Base-by-base conservation (phyloP, 257 asterid genomes). In the Lantana camara region DNA sequence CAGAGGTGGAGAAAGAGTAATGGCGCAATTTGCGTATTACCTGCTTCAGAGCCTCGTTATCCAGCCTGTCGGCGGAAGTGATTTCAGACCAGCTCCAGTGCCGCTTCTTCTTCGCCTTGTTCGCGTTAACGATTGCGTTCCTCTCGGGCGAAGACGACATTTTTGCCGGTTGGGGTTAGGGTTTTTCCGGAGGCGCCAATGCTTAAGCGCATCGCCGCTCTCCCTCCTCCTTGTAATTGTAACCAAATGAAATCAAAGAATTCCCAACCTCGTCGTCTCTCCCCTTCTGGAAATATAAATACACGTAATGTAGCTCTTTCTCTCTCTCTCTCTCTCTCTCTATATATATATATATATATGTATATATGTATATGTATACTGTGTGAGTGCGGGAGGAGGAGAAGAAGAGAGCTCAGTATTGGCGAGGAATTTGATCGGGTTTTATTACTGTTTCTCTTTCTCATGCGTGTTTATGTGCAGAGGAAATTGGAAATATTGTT, bases 11-110 rank as follows among this genome's bases (percentile, higher is more conserved):
- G 65, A 83, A 58, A 19, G 91, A 81, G 24, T 73, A 92, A 19
- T 73, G 85, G 4, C 86, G 93, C 89, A 92, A 69, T 70, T 81
- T 86, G 65, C 77, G 85, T 52, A 87, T 72, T 0, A 77, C 81
- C 64, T 83, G 79, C 72, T 80, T 87, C 60, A 89, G 71, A 17
- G 90, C 78, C 77, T 81, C 85, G 58, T 76, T 80, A 19, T 77
- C 82, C 52, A 60, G 63, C 79, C 88, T 67, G 30, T 67, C 77
- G 64, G 24, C 35, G 49, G 72, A 56, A 9, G 44, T 68, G 20
- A 66, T 74, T 32, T 80, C 90, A n/a, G 84, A 65, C 74, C 82
- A 84, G 77, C 82, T 84, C 63, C 70, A 16, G 46, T 62, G 79
- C 17, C 86, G 77, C 72, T 64, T 79, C 81, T 54, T 86, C 77